Percentiles rank a stretch among this genome's conserved stretches.
phyloP scores from a whole-genome alignment of 108 stramenopile species.

The Nitzschia sp. region DNA sequence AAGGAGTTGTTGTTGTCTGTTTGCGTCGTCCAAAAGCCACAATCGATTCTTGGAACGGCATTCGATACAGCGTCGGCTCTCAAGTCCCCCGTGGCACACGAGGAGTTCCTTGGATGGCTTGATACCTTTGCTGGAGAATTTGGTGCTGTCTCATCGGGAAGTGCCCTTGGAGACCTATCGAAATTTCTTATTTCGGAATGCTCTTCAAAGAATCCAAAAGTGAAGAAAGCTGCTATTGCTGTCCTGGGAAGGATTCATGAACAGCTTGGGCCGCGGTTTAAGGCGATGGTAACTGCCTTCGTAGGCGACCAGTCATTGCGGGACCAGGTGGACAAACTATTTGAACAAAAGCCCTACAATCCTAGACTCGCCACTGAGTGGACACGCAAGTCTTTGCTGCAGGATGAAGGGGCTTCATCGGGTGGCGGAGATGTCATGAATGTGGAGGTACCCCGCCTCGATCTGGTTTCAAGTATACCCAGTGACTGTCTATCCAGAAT shows the following conservation, averaged over 20 bases:
- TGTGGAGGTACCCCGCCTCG: constrained; percentile 53
- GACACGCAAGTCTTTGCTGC: constrained; percentile 38
- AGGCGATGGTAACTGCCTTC: constrained; percentile 52
- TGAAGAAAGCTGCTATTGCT: constrained; percentile 59
- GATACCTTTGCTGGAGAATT: constrained; percentile 59
- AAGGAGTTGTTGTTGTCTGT: constrained; percentile 46
- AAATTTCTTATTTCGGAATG: constrained; percentile 55
- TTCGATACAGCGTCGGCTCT: constrained; percentile 39
- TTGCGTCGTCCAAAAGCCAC: constrained; percentile 60
- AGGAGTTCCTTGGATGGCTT: constrained; percentile 64
- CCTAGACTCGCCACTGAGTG: constrained; percentile 33
- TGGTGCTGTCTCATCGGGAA: constrained; percentile 57
- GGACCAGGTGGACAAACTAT: constrained; percentile 48
- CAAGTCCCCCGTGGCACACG: constrained; percentile 75
- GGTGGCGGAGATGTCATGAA: constrained; percentile 1
- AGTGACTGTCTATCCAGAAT: constrained; percentile 56
- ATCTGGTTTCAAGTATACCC: constrained; percentile 52
- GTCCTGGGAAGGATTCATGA: constrained; percentile 60
- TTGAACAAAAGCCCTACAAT: constrained; percentile 50
- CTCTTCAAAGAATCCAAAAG: constrained; percentile 60
- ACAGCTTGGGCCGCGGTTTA: constrained; percentile 73
- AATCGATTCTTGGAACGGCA: constrained; percentile 31
- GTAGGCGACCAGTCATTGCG: constrained; percentile 31
- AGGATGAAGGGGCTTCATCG: not conserved
- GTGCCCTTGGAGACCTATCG: constrained; percentile 46